Evolutionary conservation across 2,329 filamentous ascomycete genomes (phyloP).

Genomic region (Calonectria multiphialidica): DNA sequence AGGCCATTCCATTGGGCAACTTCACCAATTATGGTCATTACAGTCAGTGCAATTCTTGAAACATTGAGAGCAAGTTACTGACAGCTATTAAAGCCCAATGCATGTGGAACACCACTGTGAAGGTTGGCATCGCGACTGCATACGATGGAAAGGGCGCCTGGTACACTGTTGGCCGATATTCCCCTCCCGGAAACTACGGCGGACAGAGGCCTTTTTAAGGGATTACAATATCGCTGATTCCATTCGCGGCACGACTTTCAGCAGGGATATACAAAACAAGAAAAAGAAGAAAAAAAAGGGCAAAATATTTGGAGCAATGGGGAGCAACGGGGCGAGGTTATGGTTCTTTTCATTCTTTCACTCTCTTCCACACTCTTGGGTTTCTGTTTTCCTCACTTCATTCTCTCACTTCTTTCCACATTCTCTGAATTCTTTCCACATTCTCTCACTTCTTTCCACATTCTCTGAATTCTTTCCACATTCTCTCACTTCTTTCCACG

Average conservation of each 20-base stretch:
- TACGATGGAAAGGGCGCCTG: conserved; percentile 27
- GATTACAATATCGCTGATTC: neutral
- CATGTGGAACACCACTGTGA: conserved; percentile 41
- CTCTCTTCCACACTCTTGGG: neutral
- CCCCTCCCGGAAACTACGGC: conserved; percentile 37
- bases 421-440: too few species aligned
- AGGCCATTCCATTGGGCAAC: conserved; percentile 35
- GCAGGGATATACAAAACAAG: neutral
- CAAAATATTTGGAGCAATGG: neutral
- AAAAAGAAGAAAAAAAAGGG: neutral
- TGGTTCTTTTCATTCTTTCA: neutral
- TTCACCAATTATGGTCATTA: conserved; percentile 41
- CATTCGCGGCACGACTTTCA: neutral
- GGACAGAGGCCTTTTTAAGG: neutral
- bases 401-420: neutral
- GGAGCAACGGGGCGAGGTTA: neutral
- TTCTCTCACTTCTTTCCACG: neutral
- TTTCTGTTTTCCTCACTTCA: neutral
- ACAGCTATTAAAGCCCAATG: conserved; percentile 31
- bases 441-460: neutral
- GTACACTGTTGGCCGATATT: conserved; percentile 42
- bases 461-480: too few species aligned
- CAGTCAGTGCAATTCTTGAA: too few species aligned
- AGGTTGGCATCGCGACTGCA: conserved; percentile 40
- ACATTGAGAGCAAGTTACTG: too few species aligned